These are phyloP conservation scores for Boletus huronensis DNA, from an alignment of 768 basidiomycete genomes.

Conservation along the genomic window DNA sequence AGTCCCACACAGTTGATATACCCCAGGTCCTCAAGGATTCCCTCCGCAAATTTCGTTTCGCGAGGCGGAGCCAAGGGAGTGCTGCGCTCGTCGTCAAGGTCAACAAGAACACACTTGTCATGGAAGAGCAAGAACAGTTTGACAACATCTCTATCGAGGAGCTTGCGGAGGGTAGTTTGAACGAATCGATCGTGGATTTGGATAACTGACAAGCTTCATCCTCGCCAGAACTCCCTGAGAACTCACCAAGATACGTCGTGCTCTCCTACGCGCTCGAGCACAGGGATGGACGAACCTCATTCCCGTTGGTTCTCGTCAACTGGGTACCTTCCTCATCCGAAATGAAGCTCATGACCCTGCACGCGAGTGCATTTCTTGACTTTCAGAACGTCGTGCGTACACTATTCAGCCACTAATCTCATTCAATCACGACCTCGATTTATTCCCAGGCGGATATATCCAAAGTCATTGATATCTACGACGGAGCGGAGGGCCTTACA, in stretches of 20 bases:
- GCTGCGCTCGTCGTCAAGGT: slow-evolving; percentile 89
- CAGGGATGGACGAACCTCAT: slow-evolving; percentile 77
- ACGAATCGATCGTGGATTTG: not conserved
- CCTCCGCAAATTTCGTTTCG: slow-evolving; percentile 81
- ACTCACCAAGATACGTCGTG: slow-evolving; percentile 80
- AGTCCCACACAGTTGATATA: slow-evolving; percentile 72
- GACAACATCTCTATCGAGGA: slow-evolving; percentile 76
- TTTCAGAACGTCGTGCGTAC: slow-evolving; percentile 73
- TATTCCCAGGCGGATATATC: slow-evolving; percentile 61
- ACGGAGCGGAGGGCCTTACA: slow-evolving; percentile 79
- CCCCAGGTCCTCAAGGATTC: slow-evolving; percentile 72
- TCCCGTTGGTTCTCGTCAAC: slow-evolving; percentile 82
- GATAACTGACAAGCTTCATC: not conserved
- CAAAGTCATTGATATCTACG: slow-evolving; percentile 78
- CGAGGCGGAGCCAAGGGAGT: slow-evolving; percentile 58
- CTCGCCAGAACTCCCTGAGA: slow-evolving; percentile 76
- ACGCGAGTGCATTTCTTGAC: slow-evolving; percentile 76
- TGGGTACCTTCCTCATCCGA: slow-evolving; percentile 82
- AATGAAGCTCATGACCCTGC: slow-evolving; percentile 70
- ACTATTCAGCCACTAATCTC: not conserved
- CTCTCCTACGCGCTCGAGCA: slow-evolving; percentile 81
- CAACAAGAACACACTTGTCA: slow-evolving; percentile 73
- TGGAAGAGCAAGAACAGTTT: slow-evolving; percentile 83
- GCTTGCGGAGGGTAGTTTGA: slow-evolving; percentile 70
- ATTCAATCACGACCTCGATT: not conserved